Percentiles rank a stretch among this genome's conserved stretches.
Evolutionary conservation across 2,329 filamentous ascomycete species (phyloP).

Genomic region (Chalara sp.): DNA sequence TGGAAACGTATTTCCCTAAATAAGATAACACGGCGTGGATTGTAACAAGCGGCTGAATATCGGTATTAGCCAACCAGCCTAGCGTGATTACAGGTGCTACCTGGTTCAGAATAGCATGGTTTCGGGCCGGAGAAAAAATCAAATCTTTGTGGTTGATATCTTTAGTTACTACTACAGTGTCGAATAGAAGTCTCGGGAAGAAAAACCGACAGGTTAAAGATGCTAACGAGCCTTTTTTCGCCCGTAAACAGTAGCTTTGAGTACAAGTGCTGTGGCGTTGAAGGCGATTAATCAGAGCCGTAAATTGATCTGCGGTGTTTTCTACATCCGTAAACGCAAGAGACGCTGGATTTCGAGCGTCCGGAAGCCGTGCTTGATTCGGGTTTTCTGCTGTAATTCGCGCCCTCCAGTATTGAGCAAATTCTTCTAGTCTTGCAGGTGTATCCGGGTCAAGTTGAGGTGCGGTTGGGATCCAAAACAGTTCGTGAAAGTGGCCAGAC

Average conservation of each 20-base stretch:
- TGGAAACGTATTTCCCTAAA: neutral
- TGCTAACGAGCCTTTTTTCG: neutral
- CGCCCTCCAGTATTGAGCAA: neutral
- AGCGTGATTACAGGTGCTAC: neutral
- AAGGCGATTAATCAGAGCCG: neutral
- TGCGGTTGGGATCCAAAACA: neutral
- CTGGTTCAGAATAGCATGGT: neutral
- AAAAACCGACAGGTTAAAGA: neutral
- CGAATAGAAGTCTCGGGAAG: neutral
- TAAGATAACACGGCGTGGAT: neutral
- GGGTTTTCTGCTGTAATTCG: neutral
- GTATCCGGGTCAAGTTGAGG: neutral
- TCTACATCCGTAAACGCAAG: neutral
- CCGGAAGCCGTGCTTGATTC: neutral
- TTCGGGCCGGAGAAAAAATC: neutral
- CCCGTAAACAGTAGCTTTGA: neutral
- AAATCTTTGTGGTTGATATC: neutral
- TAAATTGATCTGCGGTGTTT: neutral
- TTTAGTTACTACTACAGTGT: neutral
- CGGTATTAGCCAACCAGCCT: neutral
- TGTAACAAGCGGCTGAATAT: neutral
- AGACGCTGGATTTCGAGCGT: neutral
- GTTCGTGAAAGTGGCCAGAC: neutral
- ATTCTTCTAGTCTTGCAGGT: neutral
- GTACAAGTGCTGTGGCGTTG: neutral